Evolutionary conservation across 495 filamentous ascomycete species (phyloP), one percentile per base, ranked within the genome.

Genomic region (Recurvomyces mirabilis): DNA sequence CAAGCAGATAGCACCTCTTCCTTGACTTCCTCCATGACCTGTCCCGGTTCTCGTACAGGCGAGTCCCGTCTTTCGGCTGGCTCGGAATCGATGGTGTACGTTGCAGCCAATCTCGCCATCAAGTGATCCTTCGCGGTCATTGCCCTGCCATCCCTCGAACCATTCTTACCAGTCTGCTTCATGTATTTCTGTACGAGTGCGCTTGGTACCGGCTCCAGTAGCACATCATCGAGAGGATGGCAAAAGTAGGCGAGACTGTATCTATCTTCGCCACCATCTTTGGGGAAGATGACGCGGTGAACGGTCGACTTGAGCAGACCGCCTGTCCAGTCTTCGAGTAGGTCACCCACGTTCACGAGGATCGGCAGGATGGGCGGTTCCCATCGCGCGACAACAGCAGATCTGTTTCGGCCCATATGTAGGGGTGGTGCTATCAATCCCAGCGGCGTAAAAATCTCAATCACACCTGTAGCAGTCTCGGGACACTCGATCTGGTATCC

Each of bases 231-330:
- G 15, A 79, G 63, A 11, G 89, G 91, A 63, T 96, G 89, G 51
- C 86, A 93, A 57, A 95, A 95, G 56, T 83, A 96, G 11, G 77
- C 91, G 47, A 96, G 79, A 38, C 79, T 86, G 60, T 94, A 95
- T 41, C 89, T 65, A 61, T 94, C 86, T 9, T 7, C 13, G 46
- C 74, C 73, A 3, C 69, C 67, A 5, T 59, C 59, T 5, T 66
- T 47, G 0, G 86, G 78, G 39, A 93, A 93, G 11, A 93, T 74
- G 15, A 98, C 91, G 21, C 91, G 68, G 56, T 95, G 91, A 15
- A 95, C 79, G 0, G 91, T 94, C 35, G 77, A 83, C 49, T 81
- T 78, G 28, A 95, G 67, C 37, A 94, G 55, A 2, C 87, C 87
- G 39, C 79, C 77, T 1, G 91, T 95, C 91, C 91, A 98, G 55